These are phyloP conservation scores for Arctium minus DNA, from an alignment of 129 eudicot species.

Conservation along the genomic window DNA sequence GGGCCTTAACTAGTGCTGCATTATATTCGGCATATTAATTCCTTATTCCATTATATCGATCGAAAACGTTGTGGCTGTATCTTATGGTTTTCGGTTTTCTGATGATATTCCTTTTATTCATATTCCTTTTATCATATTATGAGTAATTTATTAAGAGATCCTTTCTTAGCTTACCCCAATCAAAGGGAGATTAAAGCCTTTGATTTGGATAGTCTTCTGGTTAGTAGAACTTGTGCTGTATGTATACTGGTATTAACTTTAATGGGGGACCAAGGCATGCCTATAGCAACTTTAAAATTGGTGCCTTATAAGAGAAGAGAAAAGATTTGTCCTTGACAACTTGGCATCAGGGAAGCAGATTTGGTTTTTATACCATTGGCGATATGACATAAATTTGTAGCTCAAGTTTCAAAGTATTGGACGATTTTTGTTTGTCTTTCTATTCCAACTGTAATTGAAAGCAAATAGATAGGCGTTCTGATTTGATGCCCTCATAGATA, in stretches of 20 bases:
- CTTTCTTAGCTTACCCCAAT: background rate
- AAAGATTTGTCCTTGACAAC: background rate
- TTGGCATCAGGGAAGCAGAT: background rate
- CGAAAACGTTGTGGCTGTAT: background rate
- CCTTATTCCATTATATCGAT: background rate
- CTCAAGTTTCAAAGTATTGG: too few species aligned
- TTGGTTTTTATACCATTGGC: too few species aligned
- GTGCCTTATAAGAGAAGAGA: background rate
- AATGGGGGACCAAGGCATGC: background rate
- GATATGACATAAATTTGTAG: too few species aligned
- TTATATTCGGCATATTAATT: background rate
- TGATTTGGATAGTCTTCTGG: background rate
- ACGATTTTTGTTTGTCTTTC: too few species aligned
- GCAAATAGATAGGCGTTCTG: too few species aligned
- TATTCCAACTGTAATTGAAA: too few species aligned
- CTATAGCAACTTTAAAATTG: background rate
- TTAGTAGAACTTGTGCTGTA: background rate
- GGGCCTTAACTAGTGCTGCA: too few species aligned
- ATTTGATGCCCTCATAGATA: too few species aligned
- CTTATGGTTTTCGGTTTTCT: background rate
- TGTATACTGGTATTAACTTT: background rate
- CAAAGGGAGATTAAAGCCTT: background rate
- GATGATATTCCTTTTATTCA: background rate
- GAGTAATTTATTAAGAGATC: background rate
- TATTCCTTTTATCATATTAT: background rate